These are phyloP conservation scores for Cryptococcus jaspeensis DNA, from an alignment of 1,284 basidiomycete genomes.

Conservation along the genomic window DNA sequence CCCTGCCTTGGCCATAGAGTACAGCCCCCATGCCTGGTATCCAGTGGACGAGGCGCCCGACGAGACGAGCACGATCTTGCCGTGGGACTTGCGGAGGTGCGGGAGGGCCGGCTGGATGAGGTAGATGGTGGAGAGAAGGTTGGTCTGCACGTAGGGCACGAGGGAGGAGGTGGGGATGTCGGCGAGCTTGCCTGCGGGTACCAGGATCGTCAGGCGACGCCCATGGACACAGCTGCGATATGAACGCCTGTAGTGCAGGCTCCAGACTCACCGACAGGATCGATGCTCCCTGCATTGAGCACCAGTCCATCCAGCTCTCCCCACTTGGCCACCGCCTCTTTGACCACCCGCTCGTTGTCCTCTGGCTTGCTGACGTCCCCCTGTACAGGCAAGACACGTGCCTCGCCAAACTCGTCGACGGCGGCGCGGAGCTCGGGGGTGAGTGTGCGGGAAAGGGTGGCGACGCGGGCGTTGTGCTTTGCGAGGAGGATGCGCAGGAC, in stretches of 20 bases:
- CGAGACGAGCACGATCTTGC: slow-evolving; percentile 55
- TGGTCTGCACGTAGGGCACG: slow-evolving; percentile 49
- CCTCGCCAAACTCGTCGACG: slow-evolving; percentile 32
- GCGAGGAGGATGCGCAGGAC: slow-evolving; percentile 51
- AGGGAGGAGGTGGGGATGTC: slow-evolving; percentile 27
- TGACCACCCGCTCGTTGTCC: slow-evolving; percentile 42
- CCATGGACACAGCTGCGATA: not conserved
- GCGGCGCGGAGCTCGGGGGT: slow-evolving; percentile 50
- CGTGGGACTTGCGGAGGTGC: slow-evolving; percentile 50
- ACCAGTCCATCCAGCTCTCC: slow-evolving; percentile 54
- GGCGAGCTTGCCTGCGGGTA: slow-evolving; percentile 30
- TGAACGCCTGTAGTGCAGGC: not conserved
- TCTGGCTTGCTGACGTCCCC: slow-evolving; percentile 53
- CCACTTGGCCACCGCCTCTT: slow-evolving; percentile 50
- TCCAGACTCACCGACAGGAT: slow-evolving; percentile 42
- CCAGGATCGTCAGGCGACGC: not conserved
- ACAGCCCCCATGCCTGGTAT: slow-evolving; percentile 55
- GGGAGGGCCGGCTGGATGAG: slow-evolving; percentile 54
- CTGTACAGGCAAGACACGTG: slow-evolving; percentile 27
- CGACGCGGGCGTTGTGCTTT: slow-evolving; percentile 50
- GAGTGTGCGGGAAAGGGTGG: slow-evolving; percentile 55
- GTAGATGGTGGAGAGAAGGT: slow-evolving; percentile 56
- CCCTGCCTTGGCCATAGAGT: slow-evolving; percentile 54
- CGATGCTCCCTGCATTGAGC: slow-evolving; percentile 56
- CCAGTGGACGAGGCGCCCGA: slow-evolving; percentile 55